Conservation (phyloP, 805 yeast genomes). For the Metschnikowia colocasiae region DNA sequence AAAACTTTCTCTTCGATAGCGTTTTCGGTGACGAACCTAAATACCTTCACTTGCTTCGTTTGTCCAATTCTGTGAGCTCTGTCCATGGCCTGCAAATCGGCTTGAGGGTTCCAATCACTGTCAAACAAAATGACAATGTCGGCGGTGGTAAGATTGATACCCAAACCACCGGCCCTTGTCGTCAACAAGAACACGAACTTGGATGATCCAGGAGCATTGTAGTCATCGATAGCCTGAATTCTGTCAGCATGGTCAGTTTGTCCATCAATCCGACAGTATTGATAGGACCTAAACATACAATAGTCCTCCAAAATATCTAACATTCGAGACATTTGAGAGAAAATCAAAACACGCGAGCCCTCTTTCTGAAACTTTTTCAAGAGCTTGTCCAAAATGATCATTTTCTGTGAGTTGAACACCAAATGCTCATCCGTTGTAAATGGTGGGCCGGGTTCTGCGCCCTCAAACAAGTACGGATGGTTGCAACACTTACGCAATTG, state of each 20-base stretch:
- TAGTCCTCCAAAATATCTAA: constrained; percentile 79
- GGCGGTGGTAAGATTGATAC: constrained; percentile 78
- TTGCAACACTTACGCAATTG: constrained; percentile 82
- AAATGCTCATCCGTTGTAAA: constrained; percentile 81
- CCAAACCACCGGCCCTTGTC: constrained; percentile 88
- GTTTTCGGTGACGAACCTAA: constrained; percentile 72
- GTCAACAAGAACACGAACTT: constrained; percentile 75
- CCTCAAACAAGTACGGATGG: constrained; percentile 81
- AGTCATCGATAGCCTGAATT: constrained; percentile 72
- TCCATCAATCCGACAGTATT: constrained; percentile 80
- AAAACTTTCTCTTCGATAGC: constrained; percentile 81
- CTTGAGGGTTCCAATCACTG: constrained; percentile 89
- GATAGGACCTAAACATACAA: constrained; percentile 62
- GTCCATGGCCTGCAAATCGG: constrained; percentile 87
- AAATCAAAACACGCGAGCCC: constrained; percentile 75
- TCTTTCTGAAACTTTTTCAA: constrained; percentile 58
- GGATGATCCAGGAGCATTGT: constrained; percentile 67
- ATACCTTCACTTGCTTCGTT: constrained; percentile 77
- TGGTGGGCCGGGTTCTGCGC: constrained; percentile 90
- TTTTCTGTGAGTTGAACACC: constrained; percentile 67
- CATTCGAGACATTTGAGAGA: constrained; percentile 81
- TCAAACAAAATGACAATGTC: constrained; percentile 73
- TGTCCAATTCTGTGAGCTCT: constrained; percentile 88
- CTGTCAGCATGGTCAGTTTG: constrained; percentile 78
- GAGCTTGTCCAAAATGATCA: constrained; percentile 66